Base-by-base conservation (phyloP, 805 yeast genomes). In the Myxozyma neglecta region DNA sequence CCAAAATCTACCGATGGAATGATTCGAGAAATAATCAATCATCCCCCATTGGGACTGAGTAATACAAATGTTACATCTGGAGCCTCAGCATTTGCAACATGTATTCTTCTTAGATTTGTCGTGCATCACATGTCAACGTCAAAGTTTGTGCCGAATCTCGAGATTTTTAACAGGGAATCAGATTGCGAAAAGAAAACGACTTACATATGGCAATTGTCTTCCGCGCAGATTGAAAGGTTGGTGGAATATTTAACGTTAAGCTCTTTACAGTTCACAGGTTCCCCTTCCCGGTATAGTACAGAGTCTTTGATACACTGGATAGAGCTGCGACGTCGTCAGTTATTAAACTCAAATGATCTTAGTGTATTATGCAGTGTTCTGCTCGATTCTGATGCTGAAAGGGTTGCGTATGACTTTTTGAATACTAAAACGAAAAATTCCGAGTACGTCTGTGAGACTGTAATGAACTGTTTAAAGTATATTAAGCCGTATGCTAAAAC, bases 41-140 rank as follows among this genome's bases (percentile, higher is more conserved):
- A 39, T 11, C 37, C 14, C 24, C 42, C 24, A 6, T 40, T 20
- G 29, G n/a, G 9, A 16, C 43, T 24, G 2, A 14, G 20, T 14
- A 8, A 1, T 2, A 34, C 36, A 36, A 4, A 20, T 18, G 5
- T 44, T 18, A 3, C 35, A 2, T 16, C 16, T 24, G 52, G 32
- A 10, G 10, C 35, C 40, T 54, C 58, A 7, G 45, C 46, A 32
- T 54, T 54, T 46, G 58, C 58, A 20, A 54, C 58, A 6, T 43
- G 51, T 34, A 18, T 54, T 11, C 14, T 54, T 10, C 46, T 54
- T 13, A 10, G 58, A 34, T 13, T 36, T n/a, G 44, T 54, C 6
- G n/a, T 54, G 44, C 58, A 54, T 36, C 58, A 54, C 13, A 14
- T 54, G 9, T 54, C 58, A 18, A 35, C 52, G 11, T 8, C 58